Conservation (phyloP, 2,329 filamentous ascomycete species). For the Dothideomycetidae sp. region DNA sequence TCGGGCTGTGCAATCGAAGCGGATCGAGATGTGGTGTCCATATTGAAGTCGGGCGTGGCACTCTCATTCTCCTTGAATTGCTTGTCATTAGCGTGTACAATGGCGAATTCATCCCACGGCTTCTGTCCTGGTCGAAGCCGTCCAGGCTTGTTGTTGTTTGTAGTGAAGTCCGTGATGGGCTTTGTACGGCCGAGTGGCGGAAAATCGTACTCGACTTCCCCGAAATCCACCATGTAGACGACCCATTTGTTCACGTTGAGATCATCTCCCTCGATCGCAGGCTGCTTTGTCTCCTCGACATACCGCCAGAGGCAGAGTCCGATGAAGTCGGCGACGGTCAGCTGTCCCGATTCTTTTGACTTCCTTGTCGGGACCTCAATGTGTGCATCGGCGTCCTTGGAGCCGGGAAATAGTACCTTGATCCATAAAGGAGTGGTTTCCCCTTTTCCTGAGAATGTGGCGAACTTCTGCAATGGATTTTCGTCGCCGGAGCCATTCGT, state of each 20-base stretch:
- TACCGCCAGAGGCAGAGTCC: slow-evolving; percentile 67
- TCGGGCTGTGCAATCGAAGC: slow-evolving; percentile 9
- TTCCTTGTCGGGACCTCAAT: slow-evolving; percentile 59
- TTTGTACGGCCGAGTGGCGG: slow-evolving; percentile 62
- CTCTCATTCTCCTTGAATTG: slow-evolving; percentile 57
- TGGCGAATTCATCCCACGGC: slow-evolving; percentile 68
- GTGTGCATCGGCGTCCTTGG: slow-evolving; percentile 47
- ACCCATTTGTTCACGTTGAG: slow-evolving; percentile 72
- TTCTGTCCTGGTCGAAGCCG: slow-evolving; percentile 56
- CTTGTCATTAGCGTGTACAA: slow-evolving; percentile 56
- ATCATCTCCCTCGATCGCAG: slow-evolving; percentile 48
- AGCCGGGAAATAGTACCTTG: slow-evolving; percentile 64
- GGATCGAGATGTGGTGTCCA: slow-evolving; percentile 5
- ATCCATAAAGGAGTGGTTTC: slow-evolving; percentile 63
- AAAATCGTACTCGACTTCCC: slow-evolving; percentile 75
- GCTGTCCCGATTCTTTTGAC: slow-evolving; percentile 53
- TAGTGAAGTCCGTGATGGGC: slow-evolving; percentile 61
- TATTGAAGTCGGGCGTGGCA: slow-evolving; percentile 50
- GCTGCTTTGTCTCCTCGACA: slow-evolving; percentile 60
- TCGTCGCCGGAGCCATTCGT: slow-evolving; percentile 55
- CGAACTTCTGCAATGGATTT: slow-evolving; percentile 64
- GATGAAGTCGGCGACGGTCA: slow-evolving; percentile 68
- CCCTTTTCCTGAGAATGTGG: slow-evolving; percentile 61
- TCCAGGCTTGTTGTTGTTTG: slow-evolving; percentile 57
- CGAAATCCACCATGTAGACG: slow-evolving; percentile 69